Conservation (phyloP, 495 filamentous ascomycete genomes). For the Penicillium turbatum region DNA sequence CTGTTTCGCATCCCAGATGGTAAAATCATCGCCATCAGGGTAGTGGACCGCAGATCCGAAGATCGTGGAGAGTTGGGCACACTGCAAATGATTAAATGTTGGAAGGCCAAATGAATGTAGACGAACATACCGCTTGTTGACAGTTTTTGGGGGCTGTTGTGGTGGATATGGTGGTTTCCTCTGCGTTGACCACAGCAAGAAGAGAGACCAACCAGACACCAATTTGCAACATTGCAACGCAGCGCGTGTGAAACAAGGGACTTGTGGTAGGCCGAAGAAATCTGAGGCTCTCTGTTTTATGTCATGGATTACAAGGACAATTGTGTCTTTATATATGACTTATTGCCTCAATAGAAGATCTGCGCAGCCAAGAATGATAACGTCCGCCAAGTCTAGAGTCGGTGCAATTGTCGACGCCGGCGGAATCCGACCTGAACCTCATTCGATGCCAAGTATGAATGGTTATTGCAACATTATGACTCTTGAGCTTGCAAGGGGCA, state of each 20-base stretch:
- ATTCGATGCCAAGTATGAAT: not conserved
- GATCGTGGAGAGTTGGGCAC: constrained; percentile 4
- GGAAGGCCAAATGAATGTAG: not conserved
- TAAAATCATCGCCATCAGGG: constrained; percentile 30
- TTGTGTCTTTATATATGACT: no score
- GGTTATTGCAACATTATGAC: not conserved
- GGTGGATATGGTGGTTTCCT: not conserved
- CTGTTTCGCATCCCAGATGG: constrained; percentile 48
- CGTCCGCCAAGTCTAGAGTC: not conserved
- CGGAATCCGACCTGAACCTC: no score
- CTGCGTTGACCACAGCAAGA: not conserved
- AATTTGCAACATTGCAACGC: not conserved
- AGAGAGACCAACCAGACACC: not conserved
- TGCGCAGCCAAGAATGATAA: not conserved
- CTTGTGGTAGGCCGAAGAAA: no score
- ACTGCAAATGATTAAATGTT: not conserved
- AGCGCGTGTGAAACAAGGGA: no score
- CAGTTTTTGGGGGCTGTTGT: not conserved
- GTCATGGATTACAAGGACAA: no score
- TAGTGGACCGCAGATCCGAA: constrained; percentile 24
- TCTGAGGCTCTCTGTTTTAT: not conserved
- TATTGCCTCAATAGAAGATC: not conserved
- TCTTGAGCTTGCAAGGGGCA: not conserved
- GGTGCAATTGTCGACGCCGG: no score
- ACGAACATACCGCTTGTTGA: not conserved